phyloP scores from a whole-genome alignment of 129 eudicot genomes.

The Escallonia rubra region DNA sequence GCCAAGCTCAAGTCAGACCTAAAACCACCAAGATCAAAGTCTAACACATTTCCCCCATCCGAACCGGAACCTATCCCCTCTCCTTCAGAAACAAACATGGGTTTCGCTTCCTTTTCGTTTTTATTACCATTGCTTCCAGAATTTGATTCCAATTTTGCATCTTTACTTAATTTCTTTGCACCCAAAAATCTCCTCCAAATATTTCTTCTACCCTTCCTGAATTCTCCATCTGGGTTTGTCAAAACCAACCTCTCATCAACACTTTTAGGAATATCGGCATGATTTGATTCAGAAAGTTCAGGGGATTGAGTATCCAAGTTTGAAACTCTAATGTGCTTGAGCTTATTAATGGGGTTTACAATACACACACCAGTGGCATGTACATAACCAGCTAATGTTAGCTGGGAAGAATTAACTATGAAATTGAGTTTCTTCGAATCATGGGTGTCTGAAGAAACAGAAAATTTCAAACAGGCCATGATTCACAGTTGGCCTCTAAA shows the following conservation, averaged over 20 bases:
- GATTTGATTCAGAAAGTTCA: conserved; percentile 28
- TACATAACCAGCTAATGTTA: conserved; percentile 17
- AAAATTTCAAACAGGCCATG: conserved; percentile 39
- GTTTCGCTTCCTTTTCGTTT: conserved; percentile 6
- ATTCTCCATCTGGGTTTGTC: conserved; percentile 19
- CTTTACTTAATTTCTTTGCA: conserved; percentile 21
- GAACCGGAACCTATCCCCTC: not conserved
- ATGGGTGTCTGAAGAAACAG: conserved; percentile 22
- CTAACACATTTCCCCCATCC: conserved; percentile 20
- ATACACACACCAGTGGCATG: conserved; percentile 21
- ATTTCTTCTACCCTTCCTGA: conserved; percentile 33
- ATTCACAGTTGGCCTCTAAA: not conserved
- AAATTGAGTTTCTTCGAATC: conserved; percentile 43
- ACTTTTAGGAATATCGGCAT: conserved; percentile 18
- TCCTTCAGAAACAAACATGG: conserved; percentile 8
- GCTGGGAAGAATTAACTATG: conserved; percentile 2
- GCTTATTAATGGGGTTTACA: conserved; percentile 27
- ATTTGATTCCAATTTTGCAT: conserved; percentile 10
- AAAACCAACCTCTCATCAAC: conserved; percentile 25
- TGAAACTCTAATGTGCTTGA: conserved; percentile 52
- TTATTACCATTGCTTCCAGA: not conserved
- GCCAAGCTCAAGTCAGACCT: conserved; percentile 34
- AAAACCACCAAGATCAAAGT: conserved; percentile 22
- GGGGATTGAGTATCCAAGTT: conserved; percentile 45
- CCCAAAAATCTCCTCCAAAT: conserved; percentile 56